Conservation (phyloP, 1,284 basidiomycete genomes). For the Leccinum solheimii region DNA sequence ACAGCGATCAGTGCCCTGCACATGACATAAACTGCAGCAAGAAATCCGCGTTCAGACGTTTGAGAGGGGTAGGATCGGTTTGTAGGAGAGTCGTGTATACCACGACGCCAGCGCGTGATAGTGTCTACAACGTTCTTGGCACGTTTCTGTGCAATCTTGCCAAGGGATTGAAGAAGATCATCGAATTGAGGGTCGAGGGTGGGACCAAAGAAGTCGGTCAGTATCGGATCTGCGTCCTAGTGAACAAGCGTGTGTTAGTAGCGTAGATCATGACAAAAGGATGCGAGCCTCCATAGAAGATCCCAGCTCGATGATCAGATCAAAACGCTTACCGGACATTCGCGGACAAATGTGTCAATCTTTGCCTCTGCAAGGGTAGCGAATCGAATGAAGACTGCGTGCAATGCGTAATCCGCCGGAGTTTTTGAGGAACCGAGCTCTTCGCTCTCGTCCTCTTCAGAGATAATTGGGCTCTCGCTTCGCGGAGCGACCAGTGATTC, state of each 20-base stretch:
- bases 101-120: constrained; percentile 84
- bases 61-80: constrained; percentile 44
- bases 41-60: constrained; percentile 66
- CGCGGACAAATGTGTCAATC: constrained; percentile 70
- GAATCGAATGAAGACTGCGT: constrained; percentile 85
- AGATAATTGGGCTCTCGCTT: constrained; percentile 51
- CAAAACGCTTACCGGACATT: constrained; percentile 57
- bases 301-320: background rate
- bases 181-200: constrained; percentile 80
- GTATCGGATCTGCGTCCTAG: constrained; percentile 68
- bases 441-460: constrained; percentile 68
- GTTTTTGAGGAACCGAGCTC: constrained; percentile 66
- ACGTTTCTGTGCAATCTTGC: constrained; percentile 83
- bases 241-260: constrained; percentile 11
- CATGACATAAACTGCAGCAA: constrained; percentile 86
- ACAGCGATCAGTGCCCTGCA: constrained; percentile 82
- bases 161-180: constrained; percentile 77
- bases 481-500: constrained; percentile 49
- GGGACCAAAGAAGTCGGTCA: constrained; percentile 68
- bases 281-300: background rate
- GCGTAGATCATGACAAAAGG: background rate
- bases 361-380: constrained; percentile 76
- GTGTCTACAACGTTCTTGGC: constrained; percentile 85
- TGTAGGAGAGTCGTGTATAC: constrained; percentile 67
- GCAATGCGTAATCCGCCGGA: constrained; percentile 83